Base-by-base conservation (phyloP, 139 green algal species). In the Pycnococcus provasolii region DNA sequence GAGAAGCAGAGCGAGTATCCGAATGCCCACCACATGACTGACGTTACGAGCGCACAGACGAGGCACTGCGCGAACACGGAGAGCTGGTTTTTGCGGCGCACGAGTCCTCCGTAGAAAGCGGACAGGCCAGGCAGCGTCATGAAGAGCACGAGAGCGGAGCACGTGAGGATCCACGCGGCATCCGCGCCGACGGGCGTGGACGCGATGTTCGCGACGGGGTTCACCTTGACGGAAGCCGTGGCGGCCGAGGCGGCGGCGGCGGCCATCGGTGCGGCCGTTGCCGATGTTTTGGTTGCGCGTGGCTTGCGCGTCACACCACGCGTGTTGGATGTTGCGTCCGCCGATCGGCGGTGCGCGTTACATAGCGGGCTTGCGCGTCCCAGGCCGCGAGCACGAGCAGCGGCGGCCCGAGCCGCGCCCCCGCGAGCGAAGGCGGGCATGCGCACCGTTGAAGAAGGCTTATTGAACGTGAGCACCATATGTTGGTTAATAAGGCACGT, bases 1-100 rank as follows among this genome's bases (percentile, higher is more conserved):
- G 70, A 73, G 57, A 81, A 81, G 53, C 60, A 66, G 50, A 77
- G 26, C 3, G 75, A 81, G 53, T 81, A 81, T 9, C 70, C 75
- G 41, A 67, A 68, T 39, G 54, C 42, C 15, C 45, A 58, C 75
- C 77, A 83, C 15, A 79, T 42, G 5, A 79, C 43, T 41, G 68
- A 70, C 51, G 78, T 70, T 5, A 77, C 4, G 42, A 43, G 58
- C 4, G 75, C 53, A 6, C 66, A 57, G 2, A 52, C 50, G 39
- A 81, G 70, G 61, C 66, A 76, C 53, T 77, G 61, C 59, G 69
- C 73, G 2, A 83, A 55, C 41, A 79, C 53, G 42, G 50, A 71
- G 26, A 82, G 60, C 60, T 67, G 54, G 57, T 76, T 78, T 60
- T 68, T 75, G 37, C 58, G 45, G 15, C 58, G 53, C 45, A 76